Percentiles rank a stretch among this genome's conserved stretches.
Evolutionary conservation across 345 rosid genomes (phyloP).

Genomic region (Salix arbutifolia): DNA sequence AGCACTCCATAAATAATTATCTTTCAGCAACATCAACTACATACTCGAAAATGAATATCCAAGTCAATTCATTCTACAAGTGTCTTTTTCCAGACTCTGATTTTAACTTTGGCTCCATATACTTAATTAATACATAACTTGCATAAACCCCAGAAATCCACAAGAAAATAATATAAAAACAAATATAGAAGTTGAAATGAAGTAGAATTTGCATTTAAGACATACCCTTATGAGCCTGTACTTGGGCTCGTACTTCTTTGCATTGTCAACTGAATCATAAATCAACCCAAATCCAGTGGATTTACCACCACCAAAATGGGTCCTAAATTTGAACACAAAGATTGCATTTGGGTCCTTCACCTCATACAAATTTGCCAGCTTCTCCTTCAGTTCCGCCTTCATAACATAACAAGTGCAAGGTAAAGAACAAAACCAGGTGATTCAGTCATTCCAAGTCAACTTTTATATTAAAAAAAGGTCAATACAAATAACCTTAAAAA

Average conservation of each 20-base stretch:
- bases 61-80: not conserved
- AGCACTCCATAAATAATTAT: not conserved
- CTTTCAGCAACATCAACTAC: too few relatives aligned
- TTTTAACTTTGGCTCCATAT: not conserved
- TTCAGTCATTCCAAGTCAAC: not conserved
- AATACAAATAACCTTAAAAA: not conserved
- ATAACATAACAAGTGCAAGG: not conserved
- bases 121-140: not conserved
- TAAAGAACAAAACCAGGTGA: not conserved
- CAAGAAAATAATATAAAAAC: not conserved
- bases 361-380: slow-evolving; percentile 72
- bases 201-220: not conserved
- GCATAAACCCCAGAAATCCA: not conserved
- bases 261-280: slow-evolving; percentile 78
- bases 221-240: slow-evolving; percentile 96
- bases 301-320: slow-evolving; percentile 98
- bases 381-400: slow-evolving; percentile 87
- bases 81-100: not conserved
- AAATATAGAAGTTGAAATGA: not conserved
- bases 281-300: slow-evolving; percentile 97
- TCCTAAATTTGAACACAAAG: slow-evolving; percentile 93
- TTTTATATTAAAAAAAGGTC: not conserved
- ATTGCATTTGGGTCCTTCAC: slow-evolving; percentile 87
- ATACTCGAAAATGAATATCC: not conserved
- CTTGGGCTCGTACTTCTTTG: slow-evolving; percentile 93